Conservation (phyloP, 768 basidiomycete genomes). For the Pleurotus citrinopileatus region DNA sequence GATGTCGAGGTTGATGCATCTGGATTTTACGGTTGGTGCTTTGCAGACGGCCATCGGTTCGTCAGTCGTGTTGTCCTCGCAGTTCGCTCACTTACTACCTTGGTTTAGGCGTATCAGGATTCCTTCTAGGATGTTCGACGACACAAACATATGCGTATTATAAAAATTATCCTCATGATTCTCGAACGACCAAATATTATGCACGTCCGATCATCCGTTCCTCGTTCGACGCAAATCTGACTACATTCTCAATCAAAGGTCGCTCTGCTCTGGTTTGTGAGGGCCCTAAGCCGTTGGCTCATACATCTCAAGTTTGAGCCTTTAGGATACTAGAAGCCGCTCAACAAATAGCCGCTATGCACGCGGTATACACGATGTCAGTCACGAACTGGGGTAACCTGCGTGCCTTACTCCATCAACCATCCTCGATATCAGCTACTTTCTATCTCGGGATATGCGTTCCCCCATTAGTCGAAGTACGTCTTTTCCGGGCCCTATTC, state of each 20-base stretch:
- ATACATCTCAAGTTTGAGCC: background rate
- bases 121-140: background rate
- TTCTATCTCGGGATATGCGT: background rate
- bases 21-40: constrained; percentile 1
- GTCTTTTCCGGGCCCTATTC: background rate
- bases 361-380: constrained; percentile 5
- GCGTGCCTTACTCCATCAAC: background rate
- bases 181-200: background rate
- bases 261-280: background rate
- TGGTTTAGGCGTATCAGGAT: background rate
- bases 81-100: background rate
- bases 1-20: background rate
- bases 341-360: background rate
- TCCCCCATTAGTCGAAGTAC: background rate
- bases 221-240: background rate
- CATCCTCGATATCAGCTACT: background rate
- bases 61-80: background rate
- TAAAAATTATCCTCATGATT: background rate
- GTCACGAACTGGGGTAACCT: background rate
- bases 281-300: background rate
- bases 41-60: background rate
- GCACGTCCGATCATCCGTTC: background rate
- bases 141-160: background rate
- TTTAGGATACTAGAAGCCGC: background rate
- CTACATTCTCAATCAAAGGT: background rate